A percentile compares a stretch with the other conserved stretches of the same genome.
phyloP scores from a whole-genome alignment of 2,329 filamentous ascomycete species.

The Fusarium sp. region DNA sequence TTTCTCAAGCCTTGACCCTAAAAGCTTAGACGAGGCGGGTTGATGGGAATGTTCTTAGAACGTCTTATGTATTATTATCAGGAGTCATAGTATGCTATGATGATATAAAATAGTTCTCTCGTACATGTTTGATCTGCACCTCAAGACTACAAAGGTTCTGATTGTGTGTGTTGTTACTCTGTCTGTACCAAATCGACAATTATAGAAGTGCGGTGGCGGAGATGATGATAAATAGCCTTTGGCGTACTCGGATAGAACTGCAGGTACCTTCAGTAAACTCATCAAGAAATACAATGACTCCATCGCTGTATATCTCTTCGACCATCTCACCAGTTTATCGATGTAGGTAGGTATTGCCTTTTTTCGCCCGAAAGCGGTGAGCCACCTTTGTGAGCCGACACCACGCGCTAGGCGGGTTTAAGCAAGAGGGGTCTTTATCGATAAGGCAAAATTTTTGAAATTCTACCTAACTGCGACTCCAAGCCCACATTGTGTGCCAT shows the following conservation, averaged over 20 bases:
- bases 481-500: constrained; percentile 47
- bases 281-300: background rate
- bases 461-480: constrained; percentile 44
- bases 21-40: background rate
- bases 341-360: constrained; percentile 1
- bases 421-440: constrained; percentile 57
- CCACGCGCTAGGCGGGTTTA: constrained; percentile 46
- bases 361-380: constrained; percentile 51
- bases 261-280: background rate
- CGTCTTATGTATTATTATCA: background rate
- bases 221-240: no score
- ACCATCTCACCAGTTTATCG: background rate
- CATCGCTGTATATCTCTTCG: background rate
- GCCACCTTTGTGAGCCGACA: constrained; percentile 14
- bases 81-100: background rate
- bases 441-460: constrained; percentile 58
- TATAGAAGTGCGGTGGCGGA: background rate
- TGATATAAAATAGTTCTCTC: no score
- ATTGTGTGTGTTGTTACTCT: no score
- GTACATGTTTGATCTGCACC: no score
- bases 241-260: background rate
- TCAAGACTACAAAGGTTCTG: no score
- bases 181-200: no score
- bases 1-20: constrained; percentile 1
- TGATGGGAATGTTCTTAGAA: no score